Evolutionary conservation across 805 yeast species (phyloP), one percentile per base, ranked within the genome.

Genomic region (Zygosaccharomyces bisporus): DNA sequence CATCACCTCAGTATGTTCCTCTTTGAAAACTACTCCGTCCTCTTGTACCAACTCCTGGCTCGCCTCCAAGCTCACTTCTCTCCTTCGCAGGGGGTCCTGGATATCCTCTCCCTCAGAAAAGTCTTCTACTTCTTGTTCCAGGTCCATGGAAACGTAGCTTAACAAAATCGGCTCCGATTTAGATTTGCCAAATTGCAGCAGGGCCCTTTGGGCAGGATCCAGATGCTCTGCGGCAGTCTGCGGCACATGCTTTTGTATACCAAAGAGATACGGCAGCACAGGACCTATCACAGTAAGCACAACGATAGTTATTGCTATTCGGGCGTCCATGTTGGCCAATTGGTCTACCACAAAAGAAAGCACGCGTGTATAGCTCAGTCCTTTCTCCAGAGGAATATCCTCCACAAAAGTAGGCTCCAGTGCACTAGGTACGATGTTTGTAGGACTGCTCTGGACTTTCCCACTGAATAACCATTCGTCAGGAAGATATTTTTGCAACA

Each of bases 171-270:
- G 54, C 29, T 53, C 55, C 14, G 53, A 47, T 24, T 49, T 49
- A 4, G 47, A 44, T 38, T 49, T 53, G 10, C 57, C 57, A 40
- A 56, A 56, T 35, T 56, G 60, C 18, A 56, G 33, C 10, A 53
- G 36, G n/a, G 60, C 60, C 25, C 58, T 49, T 44, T 56, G 55
- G 19, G 49, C 52, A 16, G 54, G 46, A 19, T 46, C 44, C 20
- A 46, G 41, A 23, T 51, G 52, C 18, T 39, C 31, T 27, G 25
- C 40, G 13, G 21, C 12, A 8, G 17, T 37, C 9, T 37, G 24
- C n/a, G 40, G n/a, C 9, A 13, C 32, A 25, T 2, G 24, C 16
- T 25, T 24, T 4, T 16, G 19, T 6, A 17, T 25, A 3, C 38
- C 35, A 13, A 34, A 25, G 10, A 29, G 16, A 19, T 41, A 35